A percentile compares a stretch with the other conserved stretches of the same genome.
These are phyloP conservation scores for Neckera pumila DNA, from an alignment of 225 moss, liverwort and hornwort species.

Conservation along the genomic window DNA sequence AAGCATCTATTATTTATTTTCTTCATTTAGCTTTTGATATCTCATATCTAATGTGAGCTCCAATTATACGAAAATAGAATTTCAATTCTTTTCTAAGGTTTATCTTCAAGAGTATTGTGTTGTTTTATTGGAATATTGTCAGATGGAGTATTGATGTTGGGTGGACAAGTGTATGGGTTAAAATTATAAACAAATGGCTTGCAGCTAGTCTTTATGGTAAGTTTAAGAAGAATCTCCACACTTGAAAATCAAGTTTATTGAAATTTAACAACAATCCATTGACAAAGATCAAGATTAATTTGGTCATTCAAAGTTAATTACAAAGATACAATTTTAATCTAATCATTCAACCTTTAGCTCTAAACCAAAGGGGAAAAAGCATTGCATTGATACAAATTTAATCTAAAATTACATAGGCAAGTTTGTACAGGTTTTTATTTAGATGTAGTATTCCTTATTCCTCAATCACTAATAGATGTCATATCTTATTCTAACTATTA, in stretches of 20 bases:
- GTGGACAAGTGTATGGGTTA: constrained; percentile 43
- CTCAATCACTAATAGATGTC: not conserved
- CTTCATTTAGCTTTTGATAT: not conserved
- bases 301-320: not conserved
- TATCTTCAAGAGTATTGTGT: too few relatives aligned
- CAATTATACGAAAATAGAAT: too few relatives aligned
- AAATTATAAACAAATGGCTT: constrained; percentile 62
- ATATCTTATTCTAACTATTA: not conserved
- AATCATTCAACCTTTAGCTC: not conserved
- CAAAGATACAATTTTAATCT: not conserved
- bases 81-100: not conserved
- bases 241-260: not conserved
- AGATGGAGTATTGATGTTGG: constrained; percentile 80
- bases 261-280: not conserved
- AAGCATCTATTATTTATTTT: too few relatives aligned
- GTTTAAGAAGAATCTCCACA: not conserved
- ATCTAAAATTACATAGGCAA: not conserved
- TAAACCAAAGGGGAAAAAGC: rapidly evolving
- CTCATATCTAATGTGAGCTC: too few relatives aligned
- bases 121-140: not conserved
- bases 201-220: constrained; percentile 51
- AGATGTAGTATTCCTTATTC: rapidly evolving
- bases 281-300: not conserved
- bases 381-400: not conserved
- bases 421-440: not conserved